A percentile compares a stretch with the other conserved stretches of the same genome.
Conservation (phyloP, 768 basidiomycete genomes). For the Leccinum boreale region DNA sequence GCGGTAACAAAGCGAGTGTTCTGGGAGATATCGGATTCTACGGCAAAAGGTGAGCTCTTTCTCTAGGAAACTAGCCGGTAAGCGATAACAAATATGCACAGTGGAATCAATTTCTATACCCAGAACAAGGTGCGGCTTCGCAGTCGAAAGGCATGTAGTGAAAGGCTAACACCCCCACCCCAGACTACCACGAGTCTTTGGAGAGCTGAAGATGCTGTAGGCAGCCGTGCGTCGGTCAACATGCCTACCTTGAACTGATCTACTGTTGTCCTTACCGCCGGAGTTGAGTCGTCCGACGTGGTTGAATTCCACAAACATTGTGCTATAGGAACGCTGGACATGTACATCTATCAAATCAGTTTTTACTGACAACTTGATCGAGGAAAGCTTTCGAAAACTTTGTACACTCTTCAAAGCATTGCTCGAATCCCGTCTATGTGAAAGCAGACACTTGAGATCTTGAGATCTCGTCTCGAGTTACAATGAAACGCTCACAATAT, state of each 20-base stretch:
- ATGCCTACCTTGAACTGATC: slow-evolving; percentile 72
- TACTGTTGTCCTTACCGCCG: background rate
- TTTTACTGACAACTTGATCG: slow-evolving; percentile 51
- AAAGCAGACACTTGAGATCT: slow-evolving; percentile 1
- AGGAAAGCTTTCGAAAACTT: slow-evolving; percentile 75
- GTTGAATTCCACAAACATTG: slow-evolving; percentile 8
- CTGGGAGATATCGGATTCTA: slow-evolving; percentile 90
- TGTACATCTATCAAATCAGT: slow-evolving; percentile 6
- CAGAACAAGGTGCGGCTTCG: slow-evolving; percentile 72
- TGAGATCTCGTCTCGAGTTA: background rate
- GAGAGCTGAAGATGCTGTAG: slow-evolving; percentile 82
- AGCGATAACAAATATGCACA: slow-evolving; percentile 23
- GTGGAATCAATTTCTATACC: slow-evolving; percentile 94
- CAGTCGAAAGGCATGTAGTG: background rate
- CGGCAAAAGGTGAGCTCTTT: slow-evolving; percentile 63
- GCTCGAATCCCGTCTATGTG: slow-evolving; percentile 66
- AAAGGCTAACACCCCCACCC: slow-evolving; percentile 5
- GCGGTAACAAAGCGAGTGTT: slow-evolving; percentile 87
- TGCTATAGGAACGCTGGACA: background rate
- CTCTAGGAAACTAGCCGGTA: background rate
- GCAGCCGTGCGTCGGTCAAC: slow-evolving; percentile 74
- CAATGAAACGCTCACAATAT: slow-evolving; percentile 41
- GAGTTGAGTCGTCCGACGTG: background rate
- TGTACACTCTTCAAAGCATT: slow-evolving; percentile 74
- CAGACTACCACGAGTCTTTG: slow-evolving; percentile 92